phyloP scores from a whole-genome alignment of 176 grass and related monocot species.

The Rhynchospora breviuscula region DNA sequence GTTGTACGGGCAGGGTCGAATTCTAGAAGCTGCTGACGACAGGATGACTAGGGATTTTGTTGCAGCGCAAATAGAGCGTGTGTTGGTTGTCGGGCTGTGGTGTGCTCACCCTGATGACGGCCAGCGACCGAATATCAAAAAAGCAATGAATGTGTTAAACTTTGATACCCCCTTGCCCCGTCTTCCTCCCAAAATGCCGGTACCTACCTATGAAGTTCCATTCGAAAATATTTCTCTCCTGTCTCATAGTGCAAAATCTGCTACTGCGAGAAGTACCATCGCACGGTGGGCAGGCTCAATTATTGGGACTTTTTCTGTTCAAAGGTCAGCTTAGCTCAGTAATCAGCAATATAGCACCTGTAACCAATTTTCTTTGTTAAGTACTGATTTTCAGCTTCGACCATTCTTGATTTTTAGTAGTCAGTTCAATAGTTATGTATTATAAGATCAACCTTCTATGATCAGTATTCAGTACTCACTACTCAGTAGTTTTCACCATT shows the following conservation, averaged over 20 bases:
- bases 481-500: too few species aligned
- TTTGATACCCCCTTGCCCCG: slow-evolving; percentile 33
- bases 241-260: background rate
- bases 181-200: slow-evolving; percentile 49
- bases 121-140: slow-evolving; percentile 34
- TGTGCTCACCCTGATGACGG: slow-evolving; percentile 45
- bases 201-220: slow-evolving; percentile 35
- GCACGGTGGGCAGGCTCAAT: background rate
- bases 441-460: too few species aligned
- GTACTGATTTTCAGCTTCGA: background rate
- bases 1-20: slow-evolving; percentile 17
- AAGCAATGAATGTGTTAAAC: slow-evolving; percentile 29
- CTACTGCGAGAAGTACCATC: background rate
- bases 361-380: background rate
- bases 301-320: background rate
- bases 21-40: slow-evolving; percentile 31
- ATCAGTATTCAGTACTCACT: too few species aligned
- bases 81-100: slow-evolving; percentile 53
- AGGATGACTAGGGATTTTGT: slow-evolving; percentile 33
- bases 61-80: slow-evolving; percentile 24
- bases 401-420: background rate
- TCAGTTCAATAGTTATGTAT: background rate
- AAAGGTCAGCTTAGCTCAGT: background rate
- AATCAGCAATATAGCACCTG: background rate
- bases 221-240: background rate